Percentiles rank a stretch among this genome's conserved stretches.
Evolutionary conservation across 2,329 filamentous ascomycete species (phyloP).

Genomic region (Blastomyces parvus): DNA sequence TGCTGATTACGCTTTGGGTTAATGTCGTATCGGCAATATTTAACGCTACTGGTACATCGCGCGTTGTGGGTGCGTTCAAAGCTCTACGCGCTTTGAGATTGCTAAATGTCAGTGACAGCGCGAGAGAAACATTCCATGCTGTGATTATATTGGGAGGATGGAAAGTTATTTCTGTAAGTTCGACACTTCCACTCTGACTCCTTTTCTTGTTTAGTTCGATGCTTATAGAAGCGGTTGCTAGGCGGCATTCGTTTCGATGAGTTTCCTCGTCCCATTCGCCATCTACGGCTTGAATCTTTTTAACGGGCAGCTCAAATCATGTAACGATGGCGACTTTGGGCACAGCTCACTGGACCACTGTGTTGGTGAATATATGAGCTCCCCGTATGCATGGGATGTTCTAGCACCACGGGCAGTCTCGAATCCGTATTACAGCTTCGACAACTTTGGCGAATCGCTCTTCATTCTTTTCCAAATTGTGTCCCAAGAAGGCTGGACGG

Average conservation of each 20-base stretch:
- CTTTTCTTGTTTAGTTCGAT: neutral
- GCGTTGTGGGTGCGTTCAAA: slow-evolving; percentile 94
- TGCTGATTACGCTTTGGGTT: slow-evolving; percentile 88
- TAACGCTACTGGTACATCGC: slow-evolving; percentile 73
- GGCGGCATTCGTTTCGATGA: slow-evolving; percentile 87
- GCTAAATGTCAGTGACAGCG: slow-evolving; percentile 92
- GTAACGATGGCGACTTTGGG: slow-evolving; percentile 59
- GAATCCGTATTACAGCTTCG: slow-evolving; percentile 84
- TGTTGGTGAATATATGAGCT: slow-evolving; percentile 68
- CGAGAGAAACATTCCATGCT: slow-evolving; percentile 91
- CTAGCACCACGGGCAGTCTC: slow-evolving; percentile 69
- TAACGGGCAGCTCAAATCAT: slow-evolving; percentile 65
- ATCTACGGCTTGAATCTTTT: slow-evolving; percentile 94
- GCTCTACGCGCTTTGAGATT: slow-evolving; percentile 82
- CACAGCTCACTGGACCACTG: slow-evolving; percentile 61
- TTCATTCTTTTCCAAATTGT: slow-evolving; percentile 99
- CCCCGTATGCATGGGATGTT: slow-evolving; percentile 75
- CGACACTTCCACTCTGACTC: neutral
- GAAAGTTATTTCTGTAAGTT: slow-evolving; percentile 74
- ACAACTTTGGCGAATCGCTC: slow-evolving; percentile 84
- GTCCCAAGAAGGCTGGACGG: slow-evolving; percentile 94
- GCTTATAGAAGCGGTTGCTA: slow-evolving; percentile 22
- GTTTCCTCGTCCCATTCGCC: slow-evolving; percentile 88
- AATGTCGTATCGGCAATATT: slow-evolving; percentile 77
- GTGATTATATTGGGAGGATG: slow-evolving; percentile 87